Evolutionary conservation across 2,329 filamentous ascomycete genomes (phyloP), one percentile per base, ranked within the genome.

Genomic region (Penicillium olsonii): DNA sequence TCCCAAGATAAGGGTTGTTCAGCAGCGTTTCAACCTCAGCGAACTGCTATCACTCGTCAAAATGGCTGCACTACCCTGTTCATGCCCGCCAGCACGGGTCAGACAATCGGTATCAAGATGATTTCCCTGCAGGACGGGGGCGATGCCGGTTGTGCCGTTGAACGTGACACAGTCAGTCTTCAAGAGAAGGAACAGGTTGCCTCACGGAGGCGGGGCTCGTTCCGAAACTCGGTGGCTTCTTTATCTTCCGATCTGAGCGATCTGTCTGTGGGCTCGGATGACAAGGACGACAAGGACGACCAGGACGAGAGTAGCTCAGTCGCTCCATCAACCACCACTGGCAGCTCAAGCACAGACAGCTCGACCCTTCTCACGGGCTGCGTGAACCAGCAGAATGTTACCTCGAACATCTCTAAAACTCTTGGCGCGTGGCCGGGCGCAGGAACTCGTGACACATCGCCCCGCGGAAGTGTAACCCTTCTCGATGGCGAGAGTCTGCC

Each of bases 61-160:
- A 78, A 84, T 75, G 84, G 84, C 3, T 77, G 78, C 26, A 83
- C 80, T 2, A 86, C 83, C 3, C 71, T 87, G 9, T 85, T 87
- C 68, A 85, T 87, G 83, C 85, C 85, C 2, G 83, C 83, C 11
- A 83, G 77, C 33, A 82, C 80, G 12, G 78, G 80, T 24, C 75
- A 77, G 34, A 78, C 80, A 2, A 74, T 85, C 15, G 85, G 84
- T 5, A 80, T 87, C 54, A 87, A 87, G 65, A 81, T 87, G 35
- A 79, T 87, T 35, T 84, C 82, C 9, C 66, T 84, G 12, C 67
- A 75, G 26, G 72, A 64, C 58, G 66, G 57, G 15, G 63, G 42
- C 5, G 56, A 56, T 11, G 58, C 65, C 10, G 68, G 66, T 5
- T 66, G 64, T 37, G 60, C 64, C 1, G 64, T 71, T 50, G 70